These are phyloP conservation scores for Penicillium sp. DNA, from an alignment of 2,329 filamentous ascomycete genomes.

Conservation along the genomic window DNA sequence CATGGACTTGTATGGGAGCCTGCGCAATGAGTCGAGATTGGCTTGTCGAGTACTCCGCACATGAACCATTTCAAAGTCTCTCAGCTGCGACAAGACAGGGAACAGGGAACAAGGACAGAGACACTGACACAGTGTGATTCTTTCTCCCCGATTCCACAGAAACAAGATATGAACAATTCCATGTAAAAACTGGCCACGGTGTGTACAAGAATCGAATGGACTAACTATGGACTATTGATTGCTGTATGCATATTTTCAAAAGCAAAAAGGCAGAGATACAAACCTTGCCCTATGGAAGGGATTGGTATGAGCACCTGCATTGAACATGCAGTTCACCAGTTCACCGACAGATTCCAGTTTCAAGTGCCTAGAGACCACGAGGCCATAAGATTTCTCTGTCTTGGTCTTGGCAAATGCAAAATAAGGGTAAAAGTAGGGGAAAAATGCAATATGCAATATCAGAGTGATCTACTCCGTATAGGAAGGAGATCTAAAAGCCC, in stretches of 20 bases:
- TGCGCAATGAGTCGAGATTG: background rate
- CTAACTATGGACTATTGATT: slow-evolving; percentile 7
- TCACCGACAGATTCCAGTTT: slow-evolving; percentile 4
- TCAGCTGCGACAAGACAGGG: slow-evolving; percentile 4
- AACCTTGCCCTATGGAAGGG: background rate
- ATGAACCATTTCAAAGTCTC: background rate
- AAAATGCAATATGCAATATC: slow-evolving; percentile 1
- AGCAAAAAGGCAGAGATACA: background rate
- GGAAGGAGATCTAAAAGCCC: background rate
- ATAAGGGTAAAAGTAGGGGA: background rate
- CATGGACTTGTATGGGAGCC: background rate
- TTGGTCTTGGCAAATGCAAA: background rate
- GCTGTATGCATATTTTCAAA: slow-evolving; percentile 5
- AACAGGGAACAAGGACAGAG: slow-evolving; percentile 1
- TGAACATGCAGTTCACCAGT: background rate
- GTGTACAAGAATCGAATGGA: background rate
- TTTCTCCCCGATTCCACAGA: slow-evolving; percentile 3
- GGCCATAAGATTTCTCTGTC: background rate
- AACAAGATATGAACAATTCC: background rate
- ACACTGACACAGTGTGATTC: background rate
- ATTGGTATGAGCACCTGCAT: slow-evolving; percentile 3
- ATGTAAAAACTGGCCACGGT: background rate
- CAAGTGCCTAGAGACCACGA: slow-evolving; percentile 3
- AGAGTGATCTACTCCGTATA: background rate
- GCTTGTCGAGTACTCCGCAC: background rate